A percentile compares a stretch with the other conserved stretches of the same genome.
These are phyloP conservation scores for Russula lepida DNA, from an alignment of 768 basidiomycete genomes.

Conservation along the genomic window DNA sequence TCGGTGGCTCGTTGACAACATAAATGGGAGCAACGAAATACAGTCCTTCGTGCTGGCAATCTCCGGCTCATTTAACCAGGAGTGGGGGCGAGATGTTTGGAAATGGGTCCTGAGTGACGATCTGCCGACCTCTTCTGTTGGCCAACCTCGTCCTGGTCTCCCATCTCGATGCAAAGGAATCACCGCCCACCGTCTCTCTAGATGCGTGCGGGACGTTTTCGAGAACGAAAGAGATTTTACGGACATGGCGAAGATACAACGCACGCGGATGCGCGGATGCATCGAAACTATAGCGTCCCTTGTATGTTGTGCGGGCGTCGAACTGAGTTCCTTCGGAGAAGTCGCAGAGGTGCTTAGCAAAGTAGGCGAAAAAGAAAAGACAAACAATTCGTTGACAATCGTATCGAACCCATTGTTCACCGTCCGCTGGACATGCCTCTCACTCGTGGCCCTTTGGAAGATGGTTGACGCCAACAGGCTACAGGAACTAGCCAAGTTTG, in stretches of 20 bases:
- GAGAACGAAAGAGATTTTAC: neutral
- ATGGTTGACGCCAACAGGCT: neutral
- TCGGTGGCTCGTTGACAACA: neutral
- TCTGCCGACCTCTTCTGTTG: neutral
- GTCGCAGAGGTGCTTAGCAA: neutral
- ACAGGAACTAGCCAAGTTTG: neutral
- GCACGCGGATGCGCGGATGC: neutral
- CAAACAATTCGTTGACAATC: neutral
- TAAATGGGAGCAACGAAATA: neutral
- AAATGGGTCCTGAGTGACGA: neutral
- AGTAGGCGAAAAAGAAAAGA: neutral
- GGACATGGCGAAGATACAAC: neutral
- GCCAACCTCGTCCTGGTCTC: neutral
- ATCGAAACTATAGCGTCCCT: neutral
- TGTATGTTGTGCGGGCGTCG: neutral
- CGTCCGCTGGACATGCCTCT: conserved; percentile 1
- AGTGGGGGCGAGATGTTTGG: neutral
- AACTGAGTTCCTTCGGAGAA: neutral
- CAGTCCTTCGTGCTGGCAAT: neutral
- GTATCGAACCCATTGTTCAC: neutral
- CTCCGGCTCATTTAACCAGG: neutral
- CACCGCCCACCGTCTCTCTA: neutral
- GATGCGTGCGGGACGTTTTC: neutral
- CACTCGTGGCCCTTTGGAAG: neutral
- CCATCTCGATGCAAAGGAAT: neutral